Evolutionary conservation across 805 yeast genomes (phyloP).

Genomic region (Ogataea naganishii): DNA sequence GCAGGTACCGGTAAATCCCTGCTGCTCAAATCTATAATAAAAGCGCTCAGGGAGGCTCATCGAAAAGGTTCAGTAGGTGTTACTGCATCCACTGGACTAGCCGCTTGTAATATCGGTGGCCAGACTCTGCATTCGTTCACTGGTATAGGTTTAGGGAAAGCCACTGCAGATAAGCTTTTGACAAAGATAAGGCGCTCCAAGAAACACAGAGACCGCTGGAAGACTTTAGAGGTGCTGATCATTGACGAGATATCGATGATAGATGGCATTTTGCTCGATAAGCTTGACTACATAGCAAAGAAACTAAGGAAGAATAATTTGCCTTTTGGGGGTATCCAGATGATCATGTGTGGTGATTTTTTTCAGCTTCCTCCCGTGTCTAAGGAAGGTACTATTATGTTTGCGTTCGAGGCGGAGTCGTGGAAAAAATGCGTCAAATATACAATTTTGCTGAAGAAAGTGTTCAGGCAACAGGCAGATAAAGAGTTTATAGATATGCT

Average conservation of each 20-base stretch:
- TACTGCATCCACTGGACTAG: slow-evolving; percentile 80
- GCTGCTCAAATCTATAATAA: slow-evolving; percentile 57
- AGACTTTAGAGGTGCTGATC: slow-evolving; percentile 44
- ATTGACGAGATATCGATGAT: slow-evolving; percentile 81
- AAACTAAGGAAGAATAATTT: slow-evolving; percentile 30
- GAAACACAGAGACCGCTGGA: slow-evolving; percentile 48
- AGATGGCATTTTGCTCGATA: slow-evolving; percentile 58
- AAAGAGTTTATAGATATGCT: slow-evolving; percentile 61
- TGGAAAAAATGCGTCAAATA: slow-evolving; percentile 53
- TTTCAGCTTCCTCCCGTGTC: slow-evolving; percentile 74
- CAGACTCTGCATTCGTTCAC: slow-evolving; percentile 68
- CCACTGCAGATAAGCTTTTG: slow-evolving; percentile 33
- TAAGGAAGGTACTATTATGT: slow-evolving; percentile 25
- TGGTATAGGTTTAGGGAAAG: slow-evolving; percentile 69
- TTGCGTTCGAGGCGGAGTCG: slow-evolving; percentile 57
- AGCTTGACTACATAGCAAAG: slow-evolving; percentile 53
- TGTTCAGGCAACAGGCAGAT: slow-evolving; percentile 75
- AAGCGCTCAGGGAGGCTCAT: slow-evolving; percentile 36
- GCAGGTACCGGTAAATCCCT: slow-evolving; percentile 99
- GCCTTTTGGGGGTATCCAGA: slow-evolving; percentile 79
- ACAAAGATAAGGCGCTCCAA: slow-evolving; percentile 46
- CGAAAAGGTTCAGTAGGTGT: slow-evolving; percentile 51
- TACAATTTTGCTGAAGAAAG: slow-evolving; percentile 52
- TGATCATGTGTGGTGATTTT: slow-evolving; percentile 74
- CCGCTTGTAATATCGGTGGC: slow-evolving; percentile 79